Evolutionary conservation across 352 stramenopile genomes (phyloP), one percentile per base, ranked within the genome.

Genomic region (Phytophthora fragariaefolia): DNA sequence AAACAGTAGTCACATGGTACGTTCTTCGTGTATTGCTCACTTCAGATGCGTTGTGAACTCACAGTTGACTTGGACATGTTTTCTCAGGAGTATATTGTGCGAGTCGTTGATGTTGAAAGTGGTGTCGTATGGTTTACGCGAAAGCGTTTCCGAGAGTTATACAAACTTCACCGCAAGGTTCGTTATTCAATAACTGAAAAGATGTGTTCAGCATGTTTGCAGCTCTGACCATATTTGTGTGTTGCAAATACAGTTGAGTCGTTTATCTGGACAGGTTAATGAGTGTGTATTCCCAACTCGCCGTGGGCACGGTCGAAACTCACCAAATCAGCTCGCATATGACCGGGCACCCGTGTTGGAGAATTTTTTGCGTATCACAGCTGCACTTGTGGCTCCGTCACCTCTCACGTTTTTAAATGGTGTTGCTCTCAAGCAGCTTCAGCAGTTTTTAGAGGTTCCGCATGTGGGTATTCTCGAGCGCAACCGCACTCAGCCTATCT

Each of bases 141-240:
- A 30, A 93, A 93, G 63, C 76, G 87, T 23, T 94, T 93, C 50
- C 87, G 87, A 42, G 87, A 96, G 32, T 68, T 96, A 1, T 79
- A 93, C 63, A 96, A 96, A 56, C 69, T 96, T 3, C 76, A 93
- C 59, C 85, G 87, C 51, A 94, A 93, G 73, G 86, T 93, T 62
- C 15, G 68, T 69, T 7, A 42, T 62, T 22, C 5, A 23, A 47
- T 46, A 3, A 23, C 4, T 42, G 8, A n/a, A 34, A 3, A 66
- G 13, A 9, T 48, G 17, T 17, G 26, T 10, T 42, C 30, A 2
- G 48, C 60, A 22, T 22, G 34, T 51, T 32, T 34, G 18, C n/a
- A n/a, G n/a, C n/a, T 40, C 26, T 61, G 27, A 58, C 26, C 49
- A 57, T n/a, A 24, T 42, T 24, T 53, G 22, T 32, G 63, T 47